Base-by-base conservation (phyloP, 2,329 filamentous ascomycete genomes). In the Microcyclospora tardicrescens region DNA sequence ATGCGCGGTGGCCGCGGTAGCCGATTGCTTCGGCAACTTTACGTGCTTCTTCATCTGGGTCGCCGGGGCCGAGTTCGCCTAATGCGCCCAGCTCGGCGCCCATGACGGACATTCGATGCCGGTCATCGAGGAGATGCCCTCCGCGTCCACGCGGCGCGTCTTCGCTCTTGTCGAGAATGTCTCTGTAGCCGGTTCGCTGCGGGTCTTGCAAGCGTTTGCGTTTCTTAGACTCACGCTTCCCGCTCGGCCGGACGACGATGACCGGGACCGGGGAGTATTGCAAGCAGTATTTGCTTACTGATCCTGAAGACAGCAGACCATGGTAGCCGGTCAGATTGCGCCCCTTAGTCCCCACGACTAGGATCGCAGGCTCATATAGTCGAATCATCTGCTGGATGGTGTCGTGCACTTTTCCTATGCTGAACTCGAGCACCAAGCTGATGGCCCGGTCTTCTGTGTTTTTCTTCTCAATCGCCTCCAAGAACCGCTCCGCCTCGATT, bases 181-280 rank as follows among this genome's bases (percentile, higher is more conserved):
- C 73, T 37, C 79, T 69, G 57, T 94, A 94, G 33, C 78, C 81
- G 48, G 81, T 77, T 28, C 86, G 74, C 12, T 67, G 70, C 5
- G 84, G 79, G 51, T 94, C 84, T 38, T 81, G 77, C 36, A 77
- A 73, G 24, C 87, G 78, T 66, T 94, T 94, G 42, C 74, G 72
- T 62, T 91, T 93, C 65, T 93, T 93, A 63, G 91, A 91, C 55
- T 84, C 75, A 14, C 87, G 80, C 64, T 93, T 93, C 44, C 83
- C 81, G 27, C 81, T 82, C 28, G 87, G 86, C 3, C 87, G 76
- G 9, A 94, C 87, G 27, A 95, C 87, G 24, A 94, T 87, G 6
- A 94, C 87, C 1, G 87, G 87, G 1, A 95, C 84, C 0, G 87
- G 86, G 2, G 84, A 93, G 58, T 93, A 87, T 57, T 95, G 87